phyloP scores from a whole-genome alignment of 2,329 filamentous ascomycete genomes.

The Fusarium papillatum region DNA sequence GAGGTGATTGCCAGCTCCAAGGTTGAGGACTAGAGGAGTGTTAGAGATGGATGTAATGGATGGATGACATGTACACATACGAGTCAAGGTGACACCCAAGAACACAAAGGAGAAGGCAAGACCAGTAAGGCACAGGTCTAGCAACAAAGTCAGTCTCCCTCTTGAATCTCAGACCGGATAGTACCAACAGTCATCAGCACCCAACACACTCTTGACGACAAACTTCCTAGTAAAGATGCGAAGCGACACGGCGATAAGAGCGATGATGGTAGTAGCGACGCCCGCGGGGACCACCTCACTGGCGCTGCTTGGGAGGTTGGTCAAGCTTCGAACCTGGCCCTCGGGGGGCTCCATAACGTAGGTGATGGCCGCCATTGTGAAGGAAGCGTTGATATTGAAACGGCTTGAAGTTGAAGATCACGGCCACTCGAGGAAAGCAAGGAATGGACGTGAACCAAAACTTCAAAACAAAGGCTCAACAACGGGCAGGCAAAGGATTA shows the following conservation, averaged over 20 bases:
- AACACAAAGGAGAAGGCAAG: conserved; percentile 42
- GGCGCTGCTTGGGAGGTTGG: conserved; percentile 39
- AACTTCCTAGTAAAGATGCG: conserved; percentile 46
- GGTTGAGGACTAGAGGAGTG: conserved; percentile 31
- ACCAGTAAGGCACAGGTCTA: conserved; percentile 43
- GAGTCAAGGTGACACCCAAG: conserved; percentile 36
- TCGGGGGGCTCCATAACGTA: conserved; percentile 44
- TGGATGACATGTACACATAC: conserved; percentile 22
- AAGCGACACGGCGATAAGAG: conserved; percentile 39
- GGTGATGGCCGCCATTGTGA: conserved; percentile 72
- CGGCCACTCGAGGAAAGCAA: conserved; percentile 18
- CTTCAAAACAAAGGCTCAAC: not conserved
- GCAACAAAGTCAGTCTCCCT: not conserved
- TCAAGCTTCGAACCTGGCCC: conserved; percentile 39
- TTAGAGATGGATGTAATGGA: not conserved
- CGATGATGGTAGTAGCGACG: conserved; percentile 39
- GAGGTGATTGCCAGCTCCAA: conserved; percentile 46
- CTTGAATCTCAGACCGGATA: not conserved
- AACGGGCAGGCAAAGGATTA: conserved; percentile 29
- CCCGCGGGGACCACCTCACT: conserved; percentile 38
- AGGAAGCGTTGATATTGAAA: not conserved
- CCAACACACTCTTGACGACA: conserved; percentile 44
- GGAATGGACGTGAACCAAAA: conserved; percentile 16
- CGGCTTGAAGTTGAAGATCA: conserved; percentile 5
- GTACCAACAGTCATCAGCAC: conserved; percentile 45